Evolutionary conservation across 140 eudicot genomes (phyloP).

Genomic region (Stevia rebaudiana): DNA sequence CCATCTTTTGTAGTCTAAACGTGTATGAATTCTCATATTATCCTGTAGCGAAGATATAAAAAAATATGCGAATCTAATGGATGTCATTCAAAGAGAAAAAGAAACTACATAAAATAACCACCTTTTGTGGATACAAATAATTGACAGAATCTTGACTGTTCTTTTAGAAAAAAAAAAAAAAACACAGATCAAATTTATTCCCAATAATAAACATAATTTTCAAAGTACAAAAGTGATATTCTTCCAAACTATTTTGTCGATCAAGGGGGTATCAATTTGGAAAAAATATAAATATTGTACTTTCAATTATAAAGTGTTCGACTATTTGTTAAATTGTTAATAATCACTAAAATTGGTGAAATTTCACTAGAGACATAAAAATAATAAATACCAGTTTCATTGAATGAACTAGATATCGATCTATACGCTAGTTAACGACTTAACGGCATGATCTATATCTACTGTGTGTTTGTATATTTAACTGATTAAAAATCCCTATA

Average conservation of each 20-base stretch:
- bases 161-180: no score
- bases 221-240: neutral
- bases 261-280: neutral
- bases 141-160: neutral
- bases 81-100: conserved; percentile 1
- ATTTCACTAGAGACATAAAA: no score
- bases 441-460: no score
- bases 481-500: neutral
- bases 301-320: no score
- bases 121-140: conserved; percentile 17
- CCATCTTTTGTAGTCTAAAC: neutral
- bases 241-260: neutral
- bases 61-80: neutral
- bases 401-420: no score
- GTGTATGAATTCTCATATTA: neutral
- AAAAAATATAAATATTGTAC: no score
- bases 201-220: neutral
- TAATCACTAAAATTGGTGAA: neutral
- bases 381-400: no score
- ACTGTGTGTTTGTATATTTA: neutral
- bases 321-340: no score
- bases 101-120: neutral
- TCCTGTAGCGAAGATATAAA: neutral
- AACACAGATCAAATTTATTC: neutral
- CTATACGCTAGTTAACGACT: no score